Evolutionary conservation across 2,329 filamentous ascomycete genomes (phyloP), one percentile per base, ranked within the genome.

Genomic region (Emericellopsis atlantica): DNA sequence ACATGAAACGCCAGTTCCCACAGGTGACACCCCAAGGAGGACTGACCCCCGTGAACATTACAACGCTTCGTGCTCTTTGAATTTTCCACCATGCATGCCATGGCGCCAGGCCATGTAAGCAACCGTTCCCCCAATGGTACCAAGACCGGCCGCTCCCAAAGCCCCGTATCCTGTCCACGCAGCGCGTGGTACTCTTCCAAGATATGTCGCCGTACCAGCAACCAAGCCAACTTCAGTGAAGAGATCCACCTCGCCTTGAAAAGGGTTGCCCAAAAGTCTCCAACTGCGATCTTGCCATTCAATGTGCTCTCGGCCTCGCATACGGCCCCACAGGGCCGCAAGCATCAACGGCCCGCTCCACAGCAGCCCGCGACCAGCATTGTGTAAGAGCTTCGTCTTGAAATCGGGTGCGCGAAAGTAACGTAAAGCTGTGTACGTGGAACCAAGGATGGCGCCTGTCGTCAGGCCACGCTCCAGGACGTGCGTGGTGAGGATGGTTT

Each of bases 271-370:
- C 35, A 78, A 48, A 39, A 83, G 51, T 24, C 78, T 61, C 76
- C 77, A 82, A 42, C 69, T 68, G 15, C 79, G 64, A 51, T 82
- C 77, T 50, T 70, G 58, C 77, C 77, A 82, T 55, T 82, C 76
- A 26, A 82, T 73, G 33, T 69, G 62, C 47, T 75, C 67, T 14
- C 65, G 62, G 0, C 70, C 74, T 40, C 58, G 58, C 76, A 82
- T 81, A 3, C 67, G 60, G 0, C 51, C 61, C 23, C 57, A 53
- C 4, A 74, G 59, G 47, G 59, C 67, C 5, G 68, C 43, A 2
- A 58, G 57, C 21, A 70, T 56, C 2, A 74, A 45, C 1, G 42
- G 36, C 36, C 14, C 16, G 18, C 12, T 26, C 18, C 16, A 22
- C 18, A 37, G 36, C 8, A n/a, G n/a, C 3, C 36, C 36, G 9